Base-by-base conservation (phyloP, 768 basidiomycete species). In the Steccherinum ochraceum region DNA sequence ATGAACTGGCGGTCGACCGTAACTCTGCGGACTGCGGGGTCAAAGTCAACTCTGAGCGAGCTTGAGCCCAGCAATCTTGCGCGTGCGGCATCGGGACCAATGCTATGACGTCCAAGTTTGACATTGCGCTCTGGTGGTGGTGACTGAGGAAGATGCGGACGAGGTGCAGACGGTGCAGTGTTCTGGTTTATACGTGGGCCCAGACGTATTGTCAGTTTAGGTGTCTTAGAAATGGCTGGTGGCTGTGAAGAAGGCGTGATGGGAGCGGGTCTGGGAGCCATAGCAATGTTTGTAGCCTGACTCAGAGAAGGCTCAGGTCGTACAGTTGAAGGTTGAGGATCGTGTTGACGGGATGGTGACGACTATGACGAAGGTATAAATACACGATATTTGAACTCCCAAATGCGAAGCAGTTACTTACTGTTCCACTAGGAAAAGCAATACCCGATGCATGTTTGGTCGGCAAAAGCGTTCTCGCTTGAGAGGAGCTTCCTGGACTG, bases 1-100 rank as follows among this genome's bases (percentile, higher is more conserved):
- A 59, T 54, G 45, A 46, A 52, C 12, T 46, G 24, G 24, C 55
- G 52, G 24, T 40, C 40, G 39, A 52, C 48, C 24, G 35, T 12
- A 12, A 51, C 45, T 16, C 44, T 20, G 16, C 52, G 50, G 18
- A 52, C 46, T 1, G 11, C 24, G 5, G 43, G 27, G n/a, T 56
- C 54, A n/a, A 58, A 46, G 4, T 42, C 40, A 19, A 58, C 52
- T 10, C 35, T n/a, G 42, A 24, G 48, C 5, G 47, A 24, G 12
- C 39, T n/a, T 39, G 40, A 49, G 16, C 50, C 50, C 0, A 12
- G n/a, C 1, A 50, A 40, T 2, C 51, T 30, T 16, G 24, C 30
- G 4, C 25, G 40, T 3, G 39, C n/a, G 26, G 39, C 39, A 23
- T n/a, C 44, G 2, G 11, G 24, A 2, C 20, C 21, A 20, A 56